Base-by-base conservation (phyloP, 1,139 yeast species). In the Blastobotrys raffinosifermentans region DNA sequence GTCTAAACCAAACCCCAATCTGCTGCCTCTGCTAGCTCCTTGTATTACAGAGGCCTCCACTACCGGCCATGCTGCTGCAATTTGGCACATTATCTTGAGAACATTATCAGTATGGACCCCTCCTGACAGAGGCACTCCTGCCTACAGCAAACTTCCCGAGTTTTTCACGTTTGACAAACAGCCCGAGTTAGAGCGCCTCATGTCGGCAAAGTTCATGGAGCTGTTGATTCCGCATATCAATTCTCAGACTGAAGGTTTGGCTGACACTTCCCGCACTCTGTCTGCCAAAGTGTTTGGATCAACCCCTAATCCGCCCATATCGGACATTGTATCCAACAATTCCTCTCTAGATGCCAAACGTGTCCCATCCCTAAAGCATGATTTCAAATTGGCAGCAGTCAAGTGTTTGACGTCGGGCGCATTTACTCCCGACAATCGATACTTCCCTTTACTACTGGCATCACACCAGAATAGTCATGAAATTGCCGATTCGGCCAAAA, bases 341-440 rank as follows among this genome's bases (percentile, higher is more conserved):
- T 83, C 77, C 51, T 73, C 85, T 50, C 78, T 85, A 0, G 69
- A 69, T 37, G 75, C 75, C 45, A 85, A 93, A 4, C 86, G 89
- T 10, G 73, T 77, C 0, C 13, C 15, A 6, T 55, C 71, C 0
- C 76, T 72, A 51, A 72, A 71, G 31, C 63, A 73, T 2, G 67
- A 68, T 1, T 77, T 72, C 17, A 25, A 25, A 14, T 11, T 29
- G 9, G 11, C 31, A 13, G 31, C 6, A 4, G 10, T 72, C 8
- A 53, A 55, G 26, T 63, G 73, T 33, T 30, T 71, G 3, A 29
- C 47, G 2, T 35, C 53, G 13, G 61, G 69, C 4, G 63, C 69
- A 0, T 72, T 79, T 41, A 44, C 60, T 3, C 64, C 67, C 17
- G 53, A 58, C 1, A 51, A 57, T 19, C 55, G 58, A 13, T 60